Evolutionary conservation across 208 protist species (phyloP), one percentile per base, ranked within the genome.

Genomic region (Acanthamoeba healyi): DNA sequence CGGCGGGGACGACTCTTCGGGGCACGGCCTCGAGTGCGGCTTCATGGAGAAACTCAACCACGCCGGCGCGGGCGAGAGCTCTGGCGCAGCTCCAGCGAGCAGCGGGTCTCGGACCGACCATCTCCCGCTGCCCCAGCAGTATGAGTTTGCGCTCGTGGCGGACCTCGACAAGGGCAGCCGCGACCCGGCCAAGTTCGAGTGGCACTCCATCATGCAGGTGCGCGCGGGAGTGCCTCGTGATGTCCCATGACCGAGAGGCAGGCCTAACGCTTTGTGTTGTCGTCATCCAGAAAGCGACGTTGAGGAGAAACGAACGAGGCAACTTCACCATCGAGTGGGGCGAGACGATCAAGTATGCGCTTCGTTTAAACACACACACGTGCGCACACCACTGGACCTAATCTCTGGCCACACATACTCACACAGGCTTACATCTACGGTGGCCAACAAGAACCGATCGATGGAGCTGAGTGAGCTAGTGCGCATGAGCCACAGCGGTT

Each of bases 271-370:
- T n/a, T n/a, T n/a, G n/a, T n/a, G n/a, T n/a, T n/a, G n/a, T n/a
- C n/a, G n/a, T n/a, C n/a, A n/a, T n/a, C 9, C 67, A 93, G 88
- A 93, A 93, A 93, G 88, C 44, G 7, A 72, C 49, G 38, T 63
- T 93, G 56, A 1, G 56, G 29, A 7, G 88, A 36, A 93, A 93
- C 63, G 88, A 72, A 29, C 88, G 88, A 42, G 88, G 63, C 38
- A 93, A 93, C 67, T 81, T 93, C 42, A 93, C 88, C 88, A 93
- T 93, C 29, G 63, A 93, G 40, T 93, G 88, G 88, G 88, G 65
- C n/a, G 88, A 93, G 7, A 93, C 88, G 36, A 84, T 56, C 74
- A 84, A 84, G 74, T 84, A 51, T 9, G 42, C 19, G 24, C 36
- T 15, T 77, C n/a, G 15, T 19, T 6, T 81, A 22, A 17, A 70